A percentile compares a stretch with the other conserved stretches of the same genome.
Conservation (phyloP, 768 basidiomycete species). For the Hygrophorus pudorinus region DNA sequence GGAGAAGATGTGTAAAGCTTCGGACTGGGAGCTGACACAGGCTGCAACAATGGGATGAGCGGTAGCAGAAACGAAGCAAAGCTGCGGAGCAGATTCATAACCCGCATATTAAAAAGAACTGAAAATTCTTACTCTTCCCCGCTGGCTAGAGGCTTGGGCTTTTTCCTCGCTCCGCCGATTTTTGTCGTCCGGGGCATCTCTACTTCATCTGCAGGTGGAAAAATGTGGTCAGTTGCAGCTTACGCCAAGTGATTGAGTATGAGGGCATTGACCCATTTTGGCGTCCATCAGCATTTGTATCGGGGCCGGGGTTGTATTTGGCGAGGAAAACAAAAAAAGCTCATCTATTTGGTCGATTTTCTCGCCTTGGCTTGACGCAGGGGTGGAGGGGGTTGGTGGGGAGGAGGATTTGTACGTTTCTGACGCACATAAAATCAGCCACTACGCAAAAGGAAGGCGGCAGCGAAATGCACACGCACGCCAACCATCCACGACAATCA, state of each 20-base stretch:
- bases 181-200: constrained; percentile 30
- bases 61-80: constrained; percentile 29
- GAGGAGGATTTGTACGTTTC: constrained; percentile 33
- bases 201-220: constrained; percentile 30
- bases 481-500: constrained; percentile 58
- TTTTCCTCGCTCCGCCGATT: background rate
- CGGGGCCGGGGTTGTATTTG: constrained; percentile 29
- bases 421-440: constrained; percentile 8
- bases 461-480: constrained; percentile 23
- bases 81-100: constrained; percentile 15
- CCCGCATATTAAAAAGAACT: too few species aligned
- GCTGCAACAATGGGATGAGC: constrained; percentile 11
- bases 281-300: constrained; percentile 27
- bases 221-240: background rate
- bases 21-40: background rate
- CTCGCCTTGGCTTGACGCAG: constrained; percentile 26
- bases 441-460: background rate
- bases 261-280: constrained; percentile 36
- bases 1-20: background rate
- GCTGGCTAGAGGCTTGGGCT: background rate
- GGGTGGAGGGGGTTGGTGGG: constrained; percentile 28
- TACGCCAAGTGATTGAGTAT: background rate
- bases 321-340: constrained; percentile 39
- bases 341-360: constrained; percentile 41
- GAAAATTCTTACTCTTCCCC: background rate